Evolutionary conservation across 2,329 filamentous ascomycete genomes (phyloP), one percentile per base, ranked within the genome.

Genomic region (Alternaria consortialis): DNA sequence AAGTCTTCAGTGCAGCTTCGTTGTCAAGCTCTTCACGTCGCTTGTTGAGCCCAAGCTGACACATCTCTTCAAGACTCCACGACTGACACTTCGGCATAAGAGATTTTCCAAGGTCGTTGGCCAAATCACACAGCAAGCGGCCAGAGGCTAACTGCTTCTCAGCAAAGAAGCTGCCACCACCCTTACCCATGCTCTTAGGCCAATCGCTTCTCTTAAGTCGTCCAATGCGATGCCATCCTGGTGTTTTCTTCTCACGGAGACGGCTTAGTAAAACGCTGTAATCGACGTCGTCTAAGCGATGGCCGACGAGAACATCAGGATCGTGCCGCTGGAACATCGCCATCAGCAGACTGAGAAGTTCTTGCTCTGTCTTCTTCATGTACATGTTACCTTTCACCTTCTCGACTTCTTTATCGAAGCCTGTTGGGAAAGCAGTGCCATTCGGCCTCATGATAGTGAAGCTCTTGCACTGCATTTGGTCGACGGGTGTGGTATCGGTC

Each of bases 31-130:
- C 95, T 56, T 90, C 88, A 42, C 95, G 90, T 42, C 84, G 84
- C 74, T 90, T 90, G 32, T 88, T 86, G 5, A 99, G 88, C 68
- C 97, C 97, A 15, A 98, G 85, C 65, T 90, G 92, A 77, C 93
- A 97, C 94, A 99, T 99, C 79, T 99, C 95, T 2, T 94, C 96
- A 78, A 99, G 84, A 78, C 91, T 97, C 95, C 95, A 99, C 3
- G 94, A 97, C 79, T 97, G 94, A 78, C 95, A 99, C 81, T 97
- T 97, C 71, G 87, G 90, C 94, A 98, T 98, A 67, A 93, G 87
- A 11, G 94, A 97, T 83, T 97, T 98, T 78, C 95, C 95, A 74
- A 96, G 92, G 70, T 99, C 95, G 77, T 99, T 99, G 59, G 91
- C 93, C 61, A 98, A 84, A 81, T 99, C 95, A 77, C 95, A 98